Evolutionary conservation across 352 stramenopile species (phyloP).

Genomic region (Globisporangium yorkense): DNA sequence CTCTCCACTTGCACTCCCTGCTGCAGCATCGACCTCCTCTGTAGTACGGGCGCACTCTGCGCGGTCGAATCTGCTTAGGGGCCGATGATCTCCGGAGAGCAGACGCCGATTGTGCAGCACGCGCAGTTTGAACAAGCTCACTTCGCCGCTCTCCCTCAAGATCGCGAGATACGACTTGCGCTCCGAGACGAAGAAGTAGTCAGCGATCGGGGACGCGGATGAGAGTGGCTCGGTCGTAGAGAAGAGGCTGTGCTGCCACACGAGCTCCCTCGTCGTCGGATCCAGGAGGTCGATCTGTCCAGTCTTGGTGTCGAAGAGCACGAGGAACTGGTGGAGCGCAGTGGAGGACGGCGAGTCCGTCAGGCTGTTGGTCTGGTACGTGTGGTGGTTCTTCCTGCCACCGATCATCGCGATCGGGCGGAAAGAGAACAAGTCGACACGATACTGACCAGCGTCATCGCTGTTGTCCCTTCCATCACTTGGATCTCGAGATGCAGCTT

Average conservation of each 20-base stretch:
- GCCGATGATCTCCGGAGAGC: constrained; percentile 11
- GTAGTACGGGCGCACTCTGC: neutral
- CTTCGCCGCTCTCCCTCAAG: neutral
- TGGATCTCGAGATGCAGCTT: neutral
- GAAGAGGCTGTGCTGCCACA: constrained; percentile 13
- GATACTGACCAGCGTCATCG: neutral
- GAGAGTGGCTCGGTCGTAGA: neutral
- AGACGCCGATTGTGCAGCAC: constrained; percentile 15
- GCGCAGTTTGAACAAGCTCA: constrained; percentile 15
- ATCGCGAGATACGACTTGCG: constrained; percentile 10
- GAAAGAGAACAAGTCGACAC: constrained; percentile 11
- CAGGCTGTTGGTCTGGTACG: too few species aligned
- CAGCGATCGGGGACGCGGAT: neutral
- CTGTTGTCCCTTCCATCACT: neutral
- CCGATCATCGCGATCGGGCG: constrained; percentile 3
- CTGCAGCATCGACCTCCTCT: too few species aligned
- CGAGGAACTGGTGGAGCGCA: constrained; percentile 10
- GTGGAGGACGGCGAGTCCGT: neutral
- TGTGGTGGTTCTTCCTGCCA: constrained; percentile 6
- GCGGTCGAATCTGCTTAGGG: constrained; percentile 1
- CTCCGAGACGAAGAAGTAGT: constrained; percentile 17
- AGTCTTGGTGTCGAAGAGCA: neutral
- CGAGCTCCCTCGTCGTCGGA: constrained; percentile 11
- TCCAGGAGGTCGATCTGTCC: constrained; percentile 7
- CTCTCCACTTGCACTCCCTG: neutral